Evolutionary conservation across 2,329 filamentous ascomycete species (phyloP), one percentile per base, ranked within the genome.

Genomic region (Leptographium wingfieldii): DNA sequence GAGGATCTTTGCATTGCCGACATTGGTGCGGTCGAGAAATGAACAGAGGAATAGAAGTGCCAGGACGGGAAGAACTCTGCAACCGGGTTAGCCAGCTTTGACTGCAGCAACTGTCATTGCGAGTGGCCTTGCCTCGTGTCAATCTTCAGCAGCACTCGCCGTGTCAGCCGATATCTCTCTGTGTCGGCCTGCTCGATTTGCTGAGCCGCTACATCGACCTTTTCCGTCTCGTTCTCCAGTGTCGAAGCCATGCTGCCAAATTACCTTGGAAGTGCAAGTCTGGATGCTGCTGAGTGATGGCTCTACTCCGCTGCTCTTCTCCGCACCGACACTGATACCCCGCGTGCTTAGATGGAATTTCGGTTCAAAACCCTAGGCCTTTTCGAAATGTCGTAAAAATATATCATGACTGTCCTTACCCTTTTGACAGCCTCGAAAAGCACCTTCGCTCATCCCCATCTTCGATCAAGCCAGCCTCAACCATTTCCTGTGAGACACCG

Each of bases 1-100:
- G 57, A 85, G 76, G 10, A 88, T 82, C 62, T 83, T 83, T 29
- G 85, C 85, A 66, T 88, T 88, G 46, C 85, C 86, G 46, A 88
- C 83, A 67, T 88, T 89, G n/a, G 85, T 87, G 51, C 86, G 78
- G 69, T 88, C 86, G 56, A 80, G 74, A 62, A 79, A 80, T 1
- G 83, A 86, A 71, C 82, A 86, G 11, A 87, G 74, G 65, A 86
- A 86, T 1, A 88, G 72, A 0, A 87, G 66, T 0, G 83, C 78
- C n/a, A 88, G 75, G 7, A 84, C 71, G 0, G 84, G 84, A 7
- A 87, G 72, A 31, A 87, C 46, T 6, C 58, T 59, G 33, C 6
- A 16, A 14, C 16, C 4, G 19, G 40, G 16, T 43, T 43, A 43
- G 40, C 40, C 40, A 43, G 40, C 12, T 5, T 2, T n/a, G 27